These are phyloP conservation scores for Diplodia seriata DNA, from an alignment of 2,329 filamentous ascomycete species.

Conservation along the genomic window DNA sequence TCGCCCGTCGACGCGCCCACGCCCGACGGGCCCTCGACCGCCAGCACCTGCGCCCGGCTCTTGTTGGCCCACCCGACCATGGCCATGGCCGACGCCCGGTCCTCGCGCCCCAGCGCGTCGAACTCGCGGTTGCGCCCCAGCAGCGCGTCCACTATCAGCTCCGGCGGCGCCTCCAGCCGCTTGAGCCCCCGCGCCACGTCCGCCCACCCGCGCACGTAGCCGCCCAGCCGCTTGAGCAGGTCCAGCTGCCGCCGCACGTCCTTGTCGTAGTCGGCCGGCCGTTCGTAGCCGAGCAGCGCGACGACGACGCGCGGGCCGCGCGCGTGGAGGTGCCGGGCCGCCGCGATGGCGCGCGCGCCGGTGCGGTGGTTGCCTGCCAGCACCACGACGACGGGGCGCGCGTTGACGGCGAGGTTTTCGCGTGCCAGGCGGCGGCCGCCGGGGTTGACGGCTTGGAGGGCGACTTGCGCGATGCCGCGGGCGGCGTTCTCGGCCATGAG, in stretches of 20 bases:
- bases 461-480: conserved; percentile 84
- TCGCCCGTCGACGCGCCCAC: conserved; percentile 74
- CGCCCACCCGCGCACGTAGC: conserved; percentile 70
- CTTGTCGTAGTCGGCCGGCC: conserved; percentile 79
- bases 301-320: conserved; percentile 81
- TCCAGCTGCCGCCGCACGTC: conserved; percentile 81
- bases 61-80: conserved; percentile 95
- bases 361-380: conserved; percentile 96
- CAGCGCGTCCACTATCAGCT: conserved; percentile 86
- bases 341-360: conserved; percentile 82
- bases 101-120: conserved; percentile 81
- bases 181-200: conserved; percentile 63
- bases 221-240: conserved; percentile 83
- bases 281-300: conserved; percentile 83
- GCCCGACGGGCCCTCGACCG: conserved; percentile 90
- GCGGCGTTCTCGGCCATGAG: conserved; percentile 93
- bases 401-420: conserved; percentile 49
- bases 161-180: conserved; percentile 68
- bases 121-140: conserved; percentile 87
- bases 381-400: conserved; percentile 70
- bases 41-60: conserved; percentile 79
- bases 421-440: conserved; percentile 63
- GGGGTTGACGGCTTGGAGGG: conserved; percentile 69
- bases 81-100: conserved; percentile 84
- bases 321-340: conserved; percentile 84